Evolutionary conservation across 345 rosid species (phyloP), one percentile per base, ranked within the genome.

Genomic region (Citrus mangshanensis): DNA sequence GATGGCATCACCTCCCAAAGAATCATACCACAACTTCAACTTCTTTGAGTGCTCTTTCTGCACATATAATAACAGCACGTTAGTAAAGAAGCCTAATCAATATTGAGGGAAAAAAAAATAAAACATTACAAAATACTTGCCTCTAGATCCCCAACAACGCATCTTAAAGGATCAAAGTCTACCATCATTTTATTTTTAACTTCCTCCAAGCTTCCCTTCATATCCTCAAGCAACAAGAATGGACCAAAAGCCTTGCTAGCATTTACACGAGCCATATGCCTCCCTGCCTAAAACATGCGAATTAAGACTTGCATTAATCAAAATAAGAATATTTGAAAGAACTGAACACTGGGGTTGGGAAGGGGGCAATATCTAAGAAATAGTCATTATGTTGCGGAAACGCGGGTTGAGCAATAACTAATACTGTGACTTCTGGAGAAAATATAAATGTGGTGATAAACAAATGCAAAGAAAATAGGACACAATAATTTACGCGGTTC

Each of bases 11-110:
- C 96, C 96, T 79, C 97, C 98, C 32, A 91, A 66, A 64, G 88
- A 88, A 88, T 93, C 98, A 80, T 90, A 92, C 98, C 99, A 93
- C 9, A 88, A 72, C 85, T 91, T 92, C 84, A 95, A 78, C 69
- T 77, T 85, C 66, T 74, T 81, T n/a, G 85, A 78, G 76, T 83
- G 89, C 78, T 88, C 92, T 82, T 86, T 86, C 98, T 95, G 72
- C 79, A 83, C 62, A 69, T 68, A 77, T 59, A 76, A 56, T 51
- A 25, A 34, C 4, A 73, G 28, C 46, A 70, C 35, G 71, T 69
- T 68, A 78, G 74, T 24, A 80, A 61, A 82, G 24, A 72, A 77
- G 65, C 24, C 9, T 1, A 8, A 78, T 59, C 30, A 55, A 69
- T 22, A 64, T 66, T 7, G 70, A 63, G 16, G 27, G 34, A 27